Conservation (phyloP, 371 early-diverging fungal species). For the Dinochytrium kinnereticum region DNA sequence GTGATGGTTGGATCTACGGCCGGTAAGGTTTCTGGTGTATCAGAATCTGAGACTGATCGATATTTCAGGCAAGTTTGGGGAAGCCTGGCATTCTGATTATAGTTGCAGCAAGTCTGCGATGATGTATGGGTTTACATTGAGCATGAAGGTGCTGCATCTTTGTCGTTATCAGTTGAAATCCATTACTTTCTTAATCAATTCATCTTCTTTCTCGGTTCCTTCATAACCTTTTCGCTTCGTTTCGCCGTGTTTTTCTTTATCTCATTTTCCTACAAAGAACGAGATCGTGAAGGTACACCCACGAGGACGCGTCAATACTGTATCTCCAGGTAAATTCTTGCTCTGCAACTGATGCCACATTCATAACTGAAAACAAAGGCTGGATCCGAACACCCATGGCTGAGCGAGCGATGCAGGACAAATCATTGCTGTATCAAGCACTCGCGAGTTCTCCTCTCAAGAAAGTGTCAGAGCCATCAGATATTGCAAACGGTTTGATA, state of each 20-base stretch:
- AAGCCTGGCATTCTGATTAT: conserved; percentile 56
- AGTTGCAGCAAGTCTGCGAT: conserved; percentile 51
- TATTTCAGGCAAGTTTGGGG: conserved; percentile 62
- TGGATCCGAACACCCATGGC: conserved; percentile 67
- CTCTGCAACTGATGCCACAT: not conserved
- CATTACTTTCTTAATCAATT: not conserved
- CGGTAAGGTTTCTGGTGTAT: not conserved
- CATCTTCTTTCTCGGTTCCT: not conserved
- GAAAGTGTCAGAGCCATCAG: conserved; percentile 58
- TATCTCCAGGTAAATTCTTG: conserved; percentile 33
- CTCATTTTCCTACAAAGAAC: conserved; percentile 42
- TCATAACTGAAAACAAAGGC: conserved; percentile 23
- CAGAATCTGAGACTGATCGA: too few relatives aligned
- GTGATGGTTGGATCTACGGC: conserved; percentile 48
- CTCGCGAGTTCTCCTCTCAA: conserved; percentile 55
- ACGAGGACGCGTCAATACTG: conserved; percentile 55
- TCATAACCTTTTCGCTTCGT: not conserved
- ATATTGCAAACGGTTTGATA: conserved; percentile 42
- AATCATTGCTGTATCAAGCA: conserved; percentile 51
- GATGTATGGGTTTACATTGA: conserved; percentile 55
- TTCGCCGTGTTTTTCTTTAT: not conserved
- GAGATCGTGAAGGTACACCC: conserved; percentile 57
- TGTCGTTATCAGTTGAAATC: not conserved
- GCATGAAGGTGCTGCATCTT: conserved; percentile 37
- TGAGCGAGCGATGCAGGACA: conserved; percentile 49